Conservation (phyloP, 371 early-diverging fungal species). For the Syncephalis fuscata region DNA sequence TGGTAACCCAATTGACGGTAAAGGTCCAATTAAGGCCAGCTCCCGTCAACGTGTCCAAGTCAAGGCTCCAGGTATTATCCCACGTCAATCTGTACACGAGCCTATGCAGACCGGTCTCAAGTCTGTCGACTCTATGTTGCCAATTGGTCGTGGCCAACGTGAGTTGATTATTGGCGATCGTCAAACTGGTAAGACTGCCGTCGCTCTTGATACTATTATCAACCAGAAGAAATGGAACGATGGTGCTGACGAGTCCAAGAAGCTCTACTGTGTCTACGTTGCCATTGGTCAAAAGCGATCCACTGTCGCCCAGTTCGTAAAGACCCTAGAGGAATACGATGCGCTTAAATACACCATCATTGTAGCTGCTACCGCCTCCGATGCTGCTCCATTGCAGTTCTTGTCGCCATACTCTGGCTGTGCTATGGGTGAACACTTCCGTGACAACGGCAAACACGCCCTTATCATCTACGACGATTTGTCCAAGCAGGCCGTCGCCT, state of each 20-base stretch:
- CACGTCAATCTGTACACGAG: constrained; percentile 91
- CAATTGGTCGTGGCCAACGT: constrained; percentile 97
- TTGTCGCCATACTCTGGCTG: constrained; percentile 93
- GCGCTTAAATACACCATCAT: constrained; percentile 88
- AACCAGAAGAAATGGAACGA: constrained; percentile 95
- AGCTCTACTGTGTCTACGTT: constrained; percentile 94
- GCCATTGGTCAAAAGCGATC: constrained; percentile 95
- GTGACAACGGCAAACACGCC: constrained; percentile 93
- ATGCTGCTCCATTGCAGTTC: constrained; percentile 91
- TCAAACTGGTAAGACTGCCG: constrained; percentile 95
- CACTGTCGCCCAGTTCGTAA: constrained; percentile 92
- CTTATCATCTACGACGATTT: constrained; percentile 94
- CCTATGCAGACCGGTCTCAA: constrained; percentile 97
- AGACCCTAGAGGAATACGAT: constrained; percentile 81
- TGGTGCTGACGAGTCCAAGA: constrained; percentile 68
- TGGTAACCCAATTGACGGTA: constrained; percentile 95
- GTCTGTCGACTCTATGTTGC: constrained; percentile 96
- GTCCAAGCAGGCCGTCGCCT: constrained; percentile 95
- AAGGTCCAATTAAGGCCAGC: constrained; percentile 73
- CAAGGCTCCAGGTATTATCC: constrained; percentile 96
- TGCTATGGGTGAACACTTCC: constrained; percentile 93
- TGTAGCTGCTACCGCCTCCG: constrained; percentile 91
- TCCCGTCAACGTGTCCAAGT: constrained; percentile 81
- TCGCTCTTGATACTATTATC: constrained; percentile 88
- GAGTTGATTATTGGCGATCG: constrained; percentile 97